A percentile compares a stretch with the other conserved stretches of the same genome.
phyloP scores from a whole-genome alignment of 1,139 yeast species.

The Hemisphaericaspora subhashii region DNA sequence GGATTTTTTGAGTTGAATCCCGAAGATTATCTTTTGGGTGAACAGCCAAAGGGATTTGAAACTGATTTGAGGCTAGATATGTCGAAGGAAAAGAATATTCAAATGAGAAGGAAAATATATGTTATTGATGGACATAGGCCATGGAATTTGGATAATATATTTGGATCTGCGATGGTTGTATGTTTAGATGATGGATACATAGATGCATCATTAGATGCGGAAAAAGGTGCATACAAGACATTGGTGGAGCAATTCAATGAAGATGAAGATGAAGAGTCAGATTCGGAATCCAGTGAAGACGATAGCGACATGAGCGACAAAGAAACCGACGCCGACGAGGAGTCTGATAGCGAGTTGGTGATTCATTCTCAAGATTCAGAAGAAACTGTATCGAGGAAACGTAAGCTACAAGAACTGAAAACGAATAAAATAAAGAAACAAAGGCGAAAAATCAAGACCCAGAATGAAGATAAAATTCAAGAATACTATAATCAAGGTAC shows the following conservation, averaged over 20 bases:
- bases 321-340: slow-evolving; percentile 28
- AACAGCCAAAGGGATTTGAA: slow-evolving; percentile 8
- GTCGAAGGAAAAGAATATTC: slow-evolving; percentile 4
- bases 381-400: slow-evolving; percentile 30
- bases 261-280: slow-evolving; percentile 31
- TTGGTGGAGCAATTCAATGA: slow-evolving; percentile 34
- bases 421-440: slow-evolving; percentile 32
- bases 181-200: slow-evolving; percentile 89
- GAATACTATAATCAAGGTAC: slow-evolving; percentile 83
- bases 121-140: slow-evolving; percentile 93
- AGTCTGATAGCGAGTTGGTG: slow-evolving; percentile 23
- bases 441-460: slow-evolving; percentile 26
- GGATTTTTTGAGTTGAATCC: slow-evolving; percentile 69
- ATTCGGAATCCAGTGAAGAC: slow-evolving; percentile 24
- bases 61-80: slow-evolving; percentile 10
- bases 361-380: slow-evolving; percentile 35
- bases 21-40: slow-evolving; percentile 33
- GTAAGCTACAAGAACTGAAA: slow-evolving; percentile 30
- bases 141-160: slow-evolving; percentile 91
- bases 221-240: slow-evolving; percentile 55
- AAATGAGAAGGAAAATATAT: slow-evolving; percentile 49
- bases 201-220: slow-evolving; percentile 52
- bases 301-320: slow-evolving; percentile 23
- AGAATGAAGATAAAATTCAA: slow-evolving; percentile 66
- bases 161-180: slow-evolving; percentile 76